Base-by-base conservation (phyloP, 116 monocot species). In the Phalaenopsis hybrid region DNA sequence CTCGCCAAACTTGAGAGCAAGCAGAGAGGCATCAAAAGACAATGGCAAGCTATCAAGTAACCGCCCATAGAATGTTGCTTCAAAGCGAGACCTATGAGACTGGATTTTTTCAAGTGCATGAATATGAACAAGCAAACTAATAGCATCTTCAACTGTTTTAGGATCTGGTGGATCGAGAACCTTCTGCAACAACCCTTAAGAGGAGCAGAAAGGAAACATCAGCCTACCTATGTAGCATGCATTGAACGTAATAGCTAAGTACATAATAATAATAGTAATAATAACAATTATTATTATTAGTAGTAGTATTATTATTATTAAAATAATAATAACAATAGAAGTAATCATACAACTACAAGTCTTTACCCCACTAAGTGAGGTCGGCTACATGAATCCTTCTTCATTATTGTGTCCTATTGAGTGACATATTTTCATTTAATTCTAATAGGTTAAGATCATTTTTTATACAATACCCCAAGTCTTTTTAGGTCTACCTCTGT, bases 31-130 rank as follows among this genome's bases (percentile, higher is more conserved):
- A 82, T 95, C 91, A 88, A 95, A 91, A 37, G 92, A 88, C 50
- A 95, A 79, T 21, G 95, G 89, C 73, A 95, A 75, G 79, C 85
- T 84, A 79, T 92, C 92, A 43, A 95, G 88, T 79, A 95, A 85
- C 10, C 85, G 86, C 2, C 95, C 95, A 86, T 92, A 88, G 76
- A 91, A 95, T 81, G 95, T 95, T 63, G 93, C 88, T 28, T 89
- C 91, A 86, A 87, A 89, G 61, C 91, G 85, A 6, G 80, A 85
- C 86, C 89, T 84, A 44, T 81, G 84, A 82, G 87, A 70, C 34
- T 33, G 23, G 57, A 82, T 50, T 48, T 80, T 89, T 57, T 91
- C 83, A 48, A 95, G 80, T 76, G 95, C 92, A 81, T 76, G 75
- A 57, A 95, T 86, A 58, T 87, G 85, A 67, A 92, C 82, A 55